Percentiles rank a stretch among this genome's conserved stretches.
These are phyloP conservation scores for Chrysoporthe cubensis DNA, from an alignment of 2,329 filamentous ascomycete genomes.

Conservation along the genomic window DNA sequence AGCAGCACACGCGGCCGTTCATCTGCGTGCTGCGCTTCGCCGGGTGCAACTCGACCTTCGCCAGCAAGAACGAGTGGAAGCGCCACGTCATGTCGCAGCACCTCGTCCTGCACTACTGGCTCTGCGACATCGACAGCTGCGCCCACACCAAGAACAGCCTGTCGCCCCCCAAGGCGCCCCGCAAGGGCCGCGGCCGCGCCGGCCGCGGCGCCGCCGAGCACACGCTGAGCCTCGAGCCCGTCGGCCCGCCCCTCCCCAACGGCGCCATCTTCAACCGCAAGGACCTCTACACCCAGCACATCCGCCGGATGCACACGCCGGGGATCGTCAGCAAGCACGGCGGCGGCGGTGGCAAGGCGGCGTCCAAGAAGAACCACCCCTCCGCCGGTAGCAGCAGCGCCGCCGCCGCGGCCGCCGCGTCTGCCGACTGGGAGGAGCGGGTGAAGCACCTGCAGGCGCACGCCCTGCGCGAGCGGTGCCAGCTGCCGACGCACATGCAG, in stretches of 20 bases:
- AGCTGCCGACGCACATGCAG: slow-evolving; percentile 60
- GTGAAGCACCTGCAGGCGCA: slow-evolving; percentile 60
- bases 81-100: slow-evolving; percentile 84
- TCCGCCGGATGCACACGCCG: slow-evolving; percentile 80
- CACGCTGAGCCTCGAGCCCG: slow-evolving; percentile 21
- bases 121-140: slow-evolving; percentile 70
- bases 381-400: too few relatives aligned
- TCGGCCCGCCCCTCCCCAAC: slow-evolving; percentile 48
- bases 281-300: slow-evolving; percentile 87
- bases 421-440: slow-evolving; percentile 52
- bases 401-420: too few relatives aligned
- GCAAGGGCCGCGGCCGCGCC: slow-evolving; percentile 23
- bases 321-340: slow-evolving; percentile 42
- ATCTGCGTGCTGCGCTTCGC: slow-evolving; percentile 79
- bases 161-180: slow-evolving; percentile 32
- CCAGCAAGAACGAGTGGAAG: slow-evolving; percentile 94
- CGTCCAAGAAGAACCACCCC: slow-evolving; percentile 14
- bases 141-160: slow-evolving; percentile 39
- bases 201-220: slow-evolving; percentile 14
- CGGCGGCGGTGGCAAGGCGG: not conserved
- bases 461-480: slow-evolving; percentile 65
- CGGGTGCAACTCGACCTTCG: slow-evolving; percentile 73
- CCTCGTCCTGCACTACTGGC: slow-evolving; percentile 73
- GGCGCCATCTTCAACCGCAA: slow-evolving; percentile 83
- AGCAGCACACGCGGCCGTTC: slow-evolving; percentile 65